Conservation (phyloP, 176 grass and related monocot genomes). For the Raddia guianensis region DNA sequence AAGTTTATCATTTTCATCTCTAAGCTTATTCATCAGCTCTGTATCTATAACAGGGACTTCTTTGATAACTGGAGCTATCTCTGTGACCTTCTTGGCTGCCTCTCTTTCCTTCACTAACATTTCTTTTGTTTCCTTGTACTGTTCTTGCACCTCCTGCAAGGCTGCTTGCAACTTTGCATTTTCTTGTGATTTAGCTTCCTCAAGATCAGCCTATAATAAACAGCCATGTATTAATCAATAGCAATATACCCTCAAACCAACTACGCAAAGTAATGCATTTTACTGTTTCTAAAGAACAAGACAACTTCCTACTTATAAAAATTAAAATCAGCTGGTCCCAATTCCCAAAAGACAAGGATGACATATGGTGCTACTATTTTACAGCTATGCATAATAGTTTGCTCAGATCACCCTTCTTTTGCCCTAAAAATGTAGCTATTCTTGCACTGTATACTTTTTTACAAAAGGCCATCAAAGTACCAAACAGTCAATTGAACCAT, state of each 20-base stretch:
- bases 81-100: constrained; percentile 62
- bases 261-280: not conserved
- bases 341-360: constrained; percentile 8
- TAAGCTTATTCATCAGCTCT: constrained; percentile 84
- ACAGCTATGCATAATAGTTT: constrained; percentile 7
- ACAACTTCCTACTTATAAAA: not conserved
- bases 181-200: constrained; percentile 91
- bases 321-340: not conserved
- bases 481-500: not conserved
- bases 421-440: constrained; percentile 1
- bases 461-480: not conserved
- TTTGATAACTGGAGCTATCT: constrained; percentile 82
- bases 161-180: constrained; percentile 86
- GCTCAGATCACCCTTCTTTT: not conserved
- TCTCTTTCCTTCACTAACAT: constrained; percentile 75
- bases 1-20: constrained; percentile 92
- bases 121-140: constrained; percentile 87
- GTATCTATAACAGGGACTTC: constrained; percentile 90
- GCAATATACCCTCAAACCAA: constrained; percentile 15
- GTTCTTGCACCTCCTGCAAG: constrained; percentile 75
- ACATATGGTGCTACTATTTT: not conserved
- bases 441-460: not conserved
- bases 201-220: constrained; percentile 77
- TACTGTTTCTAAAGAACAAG: constrained; percentile 22
- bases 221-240: constrained; percentile 21